phyloP scores from a whole-genome alignment of 1,284 basidiomycete species.

The Grifola frondosa region DNA sequence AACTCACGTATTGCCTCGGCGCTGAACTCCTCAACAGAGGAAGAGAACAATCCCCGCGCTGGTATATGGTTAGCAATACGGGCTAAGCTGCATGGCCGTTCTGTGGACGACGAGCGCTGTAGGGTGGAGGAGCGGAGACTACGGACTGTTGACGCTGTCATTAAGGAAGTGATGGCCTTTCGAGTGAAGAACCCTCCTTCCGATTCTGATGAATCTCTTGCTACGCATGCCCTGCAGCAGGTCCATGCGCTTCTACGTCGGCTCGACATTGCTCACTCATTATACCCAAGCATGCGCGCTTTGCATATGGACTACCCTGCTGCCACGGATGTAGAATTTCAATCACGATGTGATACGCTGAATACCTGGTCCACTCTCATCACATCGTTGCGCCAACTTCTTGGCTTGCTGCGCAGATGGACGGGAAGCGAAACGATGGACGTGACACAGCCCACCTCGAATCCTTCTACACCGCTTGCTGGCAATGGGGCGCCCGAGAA shows the following conservation, averaged over 20 bases:
- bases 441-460: constrained; percentile 68
- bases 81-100: constrained; percentile 80
- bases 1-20: constrained; percentile 84
- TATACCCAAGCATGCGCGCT: constrained; percentile 85
- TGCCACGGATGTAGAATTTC: constrained; percentile 67
- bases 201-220: constrained; percentile 42
- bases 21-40: constrained; percentile 64
- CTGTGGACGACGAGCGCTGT: constrained; percentile 81
- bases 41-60: constrained; percentile 64
- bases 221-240: constrained; percentile 61
- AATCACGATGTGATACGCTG: constrained; percentile 80
- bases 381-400: constrained; percentile 74
- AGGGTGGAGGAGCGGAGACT: constrained; percentile 82
- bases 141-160: constrained; percentile 77
- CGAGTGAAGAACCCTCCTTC: constrained; percentile 44
- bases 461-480: constrained; percentile 15
- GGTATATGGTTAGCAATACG: constrained; percentile 91
- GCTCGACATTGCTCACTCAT: constrained; percentile 79
- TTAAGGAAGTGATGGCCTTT: constrained; percentile 83
- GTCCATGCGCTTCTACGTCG: constrained; percentile 76
- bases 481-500: constrained; percentile 15
- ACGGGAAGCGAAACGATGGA: constrained; percentile 90
- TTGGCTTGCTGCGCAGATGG: constrained; percentile 82
- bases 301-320: constrained; percentile 79
- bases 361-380: constrained; percentile 89